Conservation (phyloP, 495 filamentous ascomycete species). For the Lichenothelia convexa region DNA sequence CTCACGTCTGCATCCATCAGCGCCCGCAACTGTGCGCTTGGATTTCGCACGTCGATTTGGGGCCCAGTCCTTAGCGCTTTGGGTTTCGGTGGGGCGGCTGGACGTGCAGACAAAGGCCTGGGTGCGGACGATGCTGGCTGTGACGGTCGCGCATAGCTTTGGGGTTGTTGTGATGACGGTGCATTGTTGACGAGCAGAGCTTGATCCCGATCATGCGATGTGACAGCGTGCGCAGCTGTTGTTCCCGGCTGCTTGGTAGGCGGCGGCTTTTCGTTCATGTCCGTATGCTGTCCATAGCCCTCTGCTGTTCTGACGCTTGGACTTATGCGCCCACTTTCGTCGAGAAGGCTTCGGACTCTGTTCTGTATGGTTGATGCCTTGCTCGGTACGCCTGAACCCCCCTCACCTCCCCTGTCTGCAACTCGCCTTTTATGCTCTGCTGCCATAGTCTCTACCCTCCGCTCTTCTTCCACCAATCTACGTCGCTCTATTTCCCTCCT, state of each 20-base stretch:
- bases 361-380: slow-evolving; percentile 73
- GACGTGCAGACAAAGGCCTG: slow-evolving; percentile 10
- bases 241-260: slow-evolving; percentile 6
- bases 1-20: slow-evolving; percentile 4
- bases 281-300: slow-evolving; percentile 75
- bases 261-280: slow-evolving; percentile 43
- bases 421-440: slow-evolving; percentile 73
- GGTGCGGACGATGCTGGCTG: slow-evolving; percentile 1
- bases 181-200: slow-evolving; percentile 3
- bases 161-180: slow-evolving; percentile 3
- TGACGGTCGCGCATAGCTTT: slow-evolving; percentile 7
- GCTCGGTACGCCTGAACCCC: slow-evolving; percentile 29
- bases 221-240: slow-evolving; percentile 3
- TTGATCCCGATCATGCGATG: neutral
- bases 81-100: slow-evolving; percentile 42
- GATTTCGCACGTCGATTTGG: neutral
- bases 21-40: neutral
- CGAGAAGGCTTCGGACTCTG: slow-evolving; percentile 70
- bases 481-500: slow-evolving; percentile 76
- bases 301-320: slow-evolving; percentile 54
- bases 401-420: slow-evolving; percentile 34
- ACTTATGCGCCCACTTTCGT: slow-evolving; percentile 47
- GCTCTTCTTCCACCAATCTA: slow-evolving; percentile 73
- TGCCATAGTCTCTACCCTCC: slow-evolving; percentile 78
- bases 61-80: slow-evolving; percentile 34